Percentiles rank a stretch among this genome's conserved stretches.
These are phyloP conservation scores for Sindora glabra DNA, from an alignment of 306 rosid species.

Conservation along the genomic window DNA sequence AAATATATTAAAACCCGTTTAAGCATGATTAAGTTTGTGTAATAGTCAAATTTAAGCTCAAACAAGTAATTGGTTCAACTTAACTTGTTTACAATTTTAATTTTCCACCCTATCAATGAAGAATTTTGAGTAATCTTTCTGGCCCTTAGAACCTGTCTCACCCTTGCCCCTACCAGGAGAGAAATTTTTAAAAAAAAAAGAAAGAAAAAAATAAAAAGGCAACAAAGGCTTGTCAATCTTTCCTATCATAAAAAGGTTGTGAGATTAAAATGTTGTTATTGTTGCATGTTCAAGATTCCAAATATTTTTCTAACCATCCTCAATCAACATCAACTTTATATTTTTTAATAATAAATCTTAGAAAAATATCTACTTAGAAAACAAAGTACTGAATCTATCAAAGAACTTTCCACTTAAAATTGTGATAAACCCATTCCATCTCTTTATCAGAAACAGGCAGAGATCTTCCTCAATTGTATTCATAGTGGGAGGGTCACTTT, in stretches of 20 bases:
- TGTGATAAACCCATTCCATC: conserved; percentile 38
- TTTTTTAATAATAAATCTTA: not conserved
- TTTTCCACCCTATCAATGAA: too few relatives aligned
- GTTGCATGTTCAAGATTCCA: conserved; percentile 38
- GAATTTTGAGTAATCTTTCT: too few relatives aligned
- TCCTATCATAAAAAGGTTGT: conserved; percentile 14
- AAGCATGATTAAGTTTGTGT: too few relatives aligned
- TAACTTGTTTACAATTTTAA: too few relatives aligned
- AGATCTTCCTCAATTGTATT: conserved; percentile 26
- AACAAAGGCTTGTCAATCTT: too few relatives aligned
- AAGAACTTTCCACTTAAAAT: conserved; percentile 33
- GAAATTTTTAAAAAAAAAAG: too few relatives aligned
- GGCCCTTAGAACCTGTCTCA: too few relatives aligned
- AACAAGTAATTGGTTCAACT: too few relatives aligned
- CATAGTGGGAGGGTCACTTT: conserved; percentile 31
- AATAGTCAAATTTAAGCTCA: too few relatives aligned
- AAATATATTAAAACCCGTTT: too few relatives aligned
- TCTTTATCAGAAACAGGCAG: conserved; percentile 17
- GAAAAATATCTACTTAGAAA: conserved; percentile 18
- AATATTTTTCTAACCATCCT: conserved; percentile 15
- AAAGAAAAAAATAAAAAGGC: too few relatives aligned
- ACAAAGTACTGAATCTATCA: conserved; percentile 19
- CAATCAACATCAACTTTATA: conserved; percentile 39
- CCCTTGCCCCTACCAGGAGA: too few relatives aligned
- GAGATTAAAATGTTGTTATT: conserved; percentile 7